Conservation (phyloP, 2,329 filamentous ascomycete genomes). For the Fusarium secorum region DNA sequence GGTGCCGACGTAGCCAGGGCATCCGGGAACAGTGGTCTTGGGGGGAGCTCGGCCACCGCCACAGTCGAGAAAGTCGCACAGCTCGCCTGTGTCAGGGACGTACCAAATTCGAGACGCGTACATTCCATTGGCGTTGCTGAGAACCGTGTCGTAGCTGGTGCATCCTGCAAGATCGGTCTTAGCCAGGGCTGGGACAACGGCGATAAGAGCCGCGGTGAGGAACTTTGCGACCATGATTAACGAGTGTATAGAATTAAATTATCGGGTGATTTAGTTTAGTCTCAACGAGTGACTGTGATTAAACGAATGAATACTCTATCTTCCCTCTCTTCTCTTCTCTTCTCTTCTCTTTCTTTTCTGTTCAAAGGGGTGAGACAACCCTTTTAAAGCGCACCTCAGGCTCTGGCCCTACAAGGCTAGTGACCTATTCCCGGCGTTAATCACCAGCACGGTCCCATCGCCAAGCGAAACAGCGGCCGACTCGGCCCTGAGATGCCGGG, state of each 20-base stretch:
- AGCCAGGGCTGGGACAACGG: constrained; percentile 48
- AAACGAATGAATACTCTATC: constrained; percentile 8
- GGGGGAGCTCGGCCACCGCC: constrained; percentile 71
- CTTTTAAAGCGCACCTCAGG: constrained; percentile 11
- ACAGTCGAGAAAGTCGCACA: constrained; percentile 71
- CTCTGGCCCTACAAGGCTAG: constrained; percentile 1
- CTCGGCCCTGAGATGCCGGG: constrained; percentile 10
- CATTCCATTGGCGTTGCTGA: constrained; percentile 42
- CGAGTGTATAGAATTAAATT: constrained; percentile 10
- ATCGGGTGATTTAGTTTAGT: not conserved
- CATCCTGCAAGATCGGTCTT: constrained; percentile 58
- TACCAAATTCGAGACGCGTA: constrained; percentile 64
- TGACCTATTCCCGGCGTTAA: constrained; percentile 16
- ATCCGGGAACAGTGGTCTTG: constrained; percentile 70
- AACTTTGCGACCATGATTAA: constrained; percentile 42
- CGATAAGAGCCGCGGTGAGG: constrained; percentile 38
- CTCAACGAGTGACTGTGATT: not conserved
- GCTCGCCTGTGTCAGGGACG: constrained; percentile 68
- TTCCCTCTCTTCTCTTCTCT: not conserved
- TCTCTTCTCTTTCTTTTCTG: not conserved
- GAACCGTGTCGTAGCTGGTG: constrained; percentile 49
- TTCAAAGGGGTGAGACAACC: constrained; percentile 1
- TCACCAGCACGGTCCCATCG: constrained; percentile 11
- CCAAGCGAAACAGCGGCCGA: constrained; percentile 1
- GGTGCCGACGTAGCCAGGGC: constrained; percentile 62